Evolutionary conservation across 1,284 basidiomycete species (phyloP).

Genomic region (Melampsora occidentalis): DNA sequence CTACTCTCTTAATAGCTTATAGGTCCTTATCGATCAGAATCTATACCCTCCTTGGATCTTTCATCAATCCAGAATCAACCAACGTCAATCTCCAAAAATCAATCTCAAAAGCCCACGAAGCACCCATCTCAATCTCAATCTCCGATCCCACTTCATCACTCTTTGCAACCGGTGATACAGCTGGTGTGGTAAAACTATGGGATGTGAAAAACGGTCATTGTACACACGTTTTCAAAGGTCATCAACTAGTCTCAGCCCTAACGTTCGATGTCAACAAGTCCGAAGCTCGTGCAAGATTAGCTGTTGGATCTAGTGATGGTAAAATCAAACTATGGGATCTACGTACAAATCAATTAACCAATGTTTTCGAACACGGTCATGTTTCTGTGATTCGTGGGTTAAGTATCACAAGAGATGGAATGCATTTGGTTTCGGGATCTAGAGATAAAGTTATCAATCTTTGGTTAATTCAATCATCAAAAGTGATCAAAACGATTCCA

Average conservation of each 20-base stretch:
- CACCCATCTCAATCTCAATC: slow-evolving; percentile 84
- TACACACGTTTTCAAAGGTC: slow-evolving; percentile 93
- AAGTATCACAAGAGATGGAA: slow-evolving; percentile 76
- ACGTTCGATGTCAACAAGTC: slow-evolving; percentile 62
- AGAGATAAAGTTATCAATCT: slow-evolving; percentile 84
- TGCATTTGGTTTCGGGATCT: slow-evolving; percentile 81
- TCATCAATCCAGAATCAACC: slow-evolving; percentile 33
- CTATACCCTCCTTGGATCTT: slow-evolving; percentile 55
- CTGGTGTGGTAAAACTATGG: slow-evolving; percentile 96
- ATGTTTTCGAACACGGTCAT: slow-evolving; percentile 76
- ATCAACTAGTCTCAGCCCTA: slow-evolving; percentile 88
- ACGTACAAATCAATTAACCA: slow-evolving; percentile 58
- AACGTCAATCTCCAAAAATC: slow-evolving; percentile 10
- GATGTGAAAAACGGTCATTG: slow-evolving; percentile 80
- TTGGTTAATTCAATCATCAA: slow-evolving; percentile 68
- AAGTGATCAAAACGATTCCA: slow-evolving; percentile 76
- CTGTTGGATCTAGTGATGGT: slow-evolving; percentile 61
- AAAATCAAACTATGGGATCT: slow-evolving; percentile 86
- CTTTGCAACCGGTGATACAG: slow-evolving; percentile 89
- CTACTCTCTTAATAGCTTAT: slow-evolving; percentile 54
- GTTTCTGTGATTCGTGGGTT: slow-evolving; percentile 84
- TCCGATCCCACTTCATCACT: slow-evolving; percentile 83
- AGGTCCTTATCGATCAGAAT: slow-evolving; percentile 58
- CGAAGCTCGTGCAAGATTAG: slow-evolving; percentile 44
- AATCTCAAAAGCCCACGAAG: slow-evolving; percentile 73